Evolutionary conservation across 805 yeast genomes (phyloP).

Genomic region (Sugiyamaella americana): DNA sequence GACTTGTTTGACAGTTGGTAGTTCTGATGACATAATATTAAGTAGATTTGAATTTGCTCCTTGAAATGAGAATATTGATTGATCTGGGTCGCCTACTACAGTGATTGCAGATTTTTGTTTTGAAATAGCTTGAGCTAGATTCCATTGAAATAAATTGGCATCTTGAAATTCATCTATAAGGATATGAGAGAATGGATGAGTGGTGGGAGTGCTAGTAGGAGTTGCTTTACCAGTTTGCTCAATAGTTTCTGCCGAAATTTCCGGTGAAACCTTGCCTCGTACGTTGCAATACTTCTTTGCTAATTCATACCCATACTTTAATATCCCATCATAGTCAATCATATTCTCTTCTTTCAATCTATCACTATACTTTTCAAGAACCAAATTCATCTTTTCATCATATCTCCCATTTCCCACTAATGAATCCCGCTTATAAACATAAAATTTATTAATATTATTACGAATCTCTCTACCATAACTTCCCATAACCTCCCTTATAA

Average conservation of each 20-base stretch:
- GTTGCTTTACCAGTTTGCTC: too few species aligned
- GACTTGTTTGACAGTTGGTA: conserved; percentile 32
- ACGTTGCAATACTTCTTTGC: neutral
- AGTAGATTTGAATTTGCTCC: conserved; percentile 70
- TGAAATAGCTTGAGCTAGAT: conserved; percentile 42
- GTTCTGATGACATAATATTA: conserved; percentile 43
- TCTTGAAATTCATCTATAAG: conserved; percentile 97
- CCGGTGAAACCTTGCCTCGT: too few species aligned
- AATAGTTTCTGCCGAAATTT: too few species aligned
- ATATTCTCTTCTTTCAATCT: neutral
- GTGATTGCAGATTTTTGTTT: neutral
- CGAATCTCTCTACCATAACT: neutral
- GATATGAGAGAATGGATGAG: conserved; percentile 35
- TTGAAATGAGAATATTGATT: conserved; percentile 84
- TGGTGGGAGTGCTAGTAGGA: too few species aligned
- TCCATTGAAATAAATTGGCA: conserved; percentile 71
- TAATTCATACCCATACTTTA: neutral
- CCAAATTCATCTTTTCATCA: neutral
- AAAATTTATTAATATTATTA: neutral
- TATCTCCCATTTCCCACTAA: neutral
- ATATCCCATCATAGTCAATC: conserved; percentile 1
- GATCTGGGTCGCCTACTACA: conserved; percentile 95
- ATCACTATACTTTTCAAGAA: neutral
- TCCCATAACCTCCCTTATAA: neutral
- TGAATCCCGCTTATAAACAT: neutral